Conservation (phyloP, 208 protist genomes). For the Trypanosoma lewisi region DNA sequence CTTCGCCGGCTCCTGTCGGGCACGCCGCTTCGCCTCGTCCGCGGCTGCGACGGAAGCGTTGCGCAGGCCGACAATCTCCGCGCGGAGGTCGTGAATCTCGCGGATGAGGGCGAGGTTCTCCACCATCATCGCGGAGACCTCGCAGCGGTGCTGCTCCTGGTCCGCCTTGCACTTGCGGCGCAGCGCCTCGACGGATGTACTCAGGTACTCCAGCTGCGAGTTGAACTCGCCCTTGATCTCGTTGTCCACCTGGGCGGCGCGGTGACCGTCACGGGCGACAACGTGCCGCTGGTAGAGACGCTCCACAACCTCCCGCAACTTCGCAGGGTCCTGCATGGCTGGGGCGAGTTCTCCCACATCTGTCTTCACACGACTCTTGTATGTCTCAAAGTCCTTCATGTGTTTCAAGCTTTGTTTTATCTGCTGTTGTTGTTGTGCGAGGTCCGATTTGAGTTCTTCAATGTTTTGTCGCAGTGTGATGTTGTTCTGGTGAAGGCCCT, state of each 20-base stretch:
- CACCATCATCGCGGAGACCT: slow-evolving; percentile 92
- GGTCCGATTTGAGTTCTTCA: slow-evolving; percentile 87
- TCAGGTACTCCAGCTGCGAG: slow-evolving; percentile 90
- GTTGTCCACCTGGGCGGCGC: slow-evolving; percentile 62
- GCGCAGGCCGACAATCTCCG: slow-evolving; percentile 82
- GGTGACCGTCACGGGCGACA: slow-evolving; percentile 54
- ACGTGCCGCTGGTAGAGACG: slow-evolving; percentile 89
- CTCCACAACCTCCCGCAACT: slow-evolving; percentile 78
- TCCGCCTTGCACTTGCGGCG: slow-evolving; percentile 90
- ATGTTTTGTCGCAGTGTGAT: slow-evolving; percentile 85
- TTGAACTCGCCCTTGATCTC: slow-evolving; percentile 88
- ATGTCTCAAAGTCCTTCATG: slow-evolving; percentile 88
- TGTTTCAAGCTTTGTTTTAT: slow-evolving; percentile 70
- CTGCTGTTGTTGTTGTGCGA: slow-evolving; percentile 83
- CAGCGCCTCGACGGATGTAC: slow-evolving; percentile 91
- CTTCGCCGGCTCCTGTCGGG: not conserved
- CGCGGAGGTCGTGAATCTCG: slow-evolving; percentile 94
- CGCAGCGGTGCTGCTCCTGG: slow-evolving; percentile 84
- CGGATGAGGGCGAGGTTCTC: slow-evolving; percentile 94
- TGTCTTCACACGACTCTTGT: slow-evolving; percentile 75
- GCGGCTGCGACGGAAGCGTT: slow-evolving; percentile 46
- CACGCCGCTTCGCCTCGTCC: slow-evolving; percentile 39
- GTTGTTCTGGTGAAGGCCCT: slow-evolving; percentile 90
- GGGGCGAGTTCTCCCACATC: slow-evolving; percentile 85
- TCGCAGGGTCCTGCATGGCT: slow-evolving; percentile 87